These are phyloP conservation scores for Leishmania aethiopica DNA, from an alignment of 208 protist species.

Conservation along the genomic window DNA sequence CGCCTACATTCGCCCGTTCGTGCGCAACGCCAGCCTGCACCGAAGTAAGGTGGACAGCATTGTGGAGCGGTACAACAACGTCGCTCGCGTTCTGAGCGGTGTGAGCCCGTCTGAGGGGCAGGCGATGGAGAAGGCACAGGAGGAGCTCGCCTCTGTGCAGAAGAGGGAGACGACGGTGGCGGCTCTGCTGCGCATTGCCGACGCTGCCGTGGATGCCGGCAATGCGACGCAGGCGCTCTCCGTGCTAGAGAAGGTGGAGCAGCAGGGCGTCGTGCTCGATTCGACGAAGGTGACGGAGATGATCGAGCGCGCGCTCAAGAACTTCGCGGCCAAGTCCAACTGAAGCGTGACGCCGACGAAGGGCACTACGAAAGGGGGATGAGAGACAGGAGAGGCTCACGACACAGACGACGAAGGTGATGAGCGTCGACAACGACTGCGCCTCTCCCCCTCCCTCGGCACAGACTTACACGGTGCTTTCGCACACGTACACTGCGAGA, in stretches of 20 bases:
- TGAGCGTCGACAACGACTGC: neutral
- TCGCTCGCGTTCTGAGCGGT: constrained; percentile 65
- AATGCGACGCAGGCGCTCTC: constrained; percentile 66
- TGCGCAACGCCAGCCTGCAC: constrained; percentile 87
- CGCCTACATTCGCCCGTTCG: constrained; percentile 88
- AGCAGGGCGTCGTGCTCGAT: constrained; percentile 53
- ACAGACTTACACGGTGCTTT: neutral
- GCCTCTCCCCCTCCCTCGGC: neutral
- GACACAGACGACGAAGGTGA: neutral
- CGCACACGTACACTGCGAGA: neutral
- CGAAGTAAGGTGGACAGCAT: constrained; percentile 83
- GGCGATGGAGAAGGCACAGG: constrained; percentile 22
- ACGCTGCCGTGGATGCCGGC: constrained; percentile 68
- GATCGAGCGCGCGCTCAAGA: constrained; percentile 70
- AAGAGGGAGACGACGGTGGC: constrained; percentile 32
- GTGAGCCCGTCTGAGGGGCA: constrained; percentile 46
- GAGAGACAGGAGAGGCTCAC: neutral
- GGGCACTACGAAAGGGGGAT: no score
- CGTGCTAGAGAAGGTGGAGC: constrained; percentile 57
- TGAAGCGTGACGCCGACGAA: neutral
- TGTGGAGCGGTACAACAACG: constrained; percentile 74
- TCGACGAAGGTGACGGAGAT: constrained; percentile 50
- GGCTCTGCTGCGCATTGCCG: constrained; percentile 51
- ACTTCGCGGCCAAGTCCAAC: constrained; percentile 40
- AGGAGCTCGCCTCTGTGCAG: constrained; percentile 13